Conservation (phyloP, 441 rosid genomes). For the Eutrema salsugineum region DNA sequence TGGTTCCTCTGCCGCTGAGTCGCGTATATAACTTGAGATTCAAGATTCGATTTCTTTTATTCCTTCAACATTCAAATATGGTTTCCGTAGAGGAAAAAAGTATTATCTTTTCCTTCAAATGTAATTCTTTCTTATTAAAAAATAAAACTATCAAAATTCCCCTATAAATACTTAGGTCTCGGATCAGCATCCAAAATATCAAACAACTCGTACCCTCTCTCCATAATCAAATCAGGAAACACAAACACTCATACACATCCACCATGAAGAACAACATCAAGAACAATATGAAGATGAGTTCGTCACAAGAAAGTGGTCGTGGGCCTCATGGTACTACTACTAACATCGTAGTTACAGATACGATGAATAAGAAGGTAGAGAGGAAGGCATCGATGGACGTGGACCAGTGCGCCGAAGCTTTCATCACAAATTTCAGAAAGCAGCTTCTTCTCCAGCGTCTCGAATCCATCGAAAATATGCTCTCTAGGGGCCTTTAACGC, state of each 20-base stretch:
- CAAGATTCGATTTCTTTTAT: conserved; percentile 19
- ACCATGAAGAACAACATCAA: conserved; percentile 22
- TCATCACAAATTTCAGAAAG: conserved; percentile 69
- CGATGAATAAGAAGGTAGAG: conserved; percentile 25
- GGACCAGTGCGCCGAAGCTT: conserved; percentile 75
- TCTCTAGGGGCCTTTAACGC: conserved; percentile 49
- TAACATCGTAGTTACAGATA: conserved; percentile 13
- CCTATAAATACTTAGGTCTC: conserved; percentile 19
- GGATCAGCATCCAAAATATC: background rate
- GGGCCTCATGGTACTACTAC: conserved; percentile 14
- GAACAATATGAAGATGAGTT: conserved; percentile 6
- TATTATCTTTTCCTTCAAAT: background rate
- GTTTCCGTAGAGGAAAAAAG: conserved; percentile 12
- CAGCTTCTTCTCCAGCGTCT: conserved; percentile 73
- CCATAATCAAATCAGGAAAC: background rate
- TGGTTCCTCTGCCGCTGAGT: background rate
- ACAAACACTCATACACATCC: conserved; percentile 5
- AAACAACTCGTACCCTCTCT: background rate
- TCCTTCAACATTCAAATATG: conserved; percentile 32
- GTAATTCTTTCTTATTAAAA: background rate
- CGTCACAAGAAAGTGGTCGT: background rate
- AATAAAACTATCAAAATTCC: background rate
- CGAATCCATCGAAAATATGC: conserved; percentile 75
- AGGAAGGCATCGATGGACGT: conserved; percentile 46
- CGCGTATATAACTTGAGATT: conserved; percentile 16